Base-by-base conservation (phyloP, 2,329 filamentous ascomycete genomes). In the Xylariaceae sp. region DNA sequence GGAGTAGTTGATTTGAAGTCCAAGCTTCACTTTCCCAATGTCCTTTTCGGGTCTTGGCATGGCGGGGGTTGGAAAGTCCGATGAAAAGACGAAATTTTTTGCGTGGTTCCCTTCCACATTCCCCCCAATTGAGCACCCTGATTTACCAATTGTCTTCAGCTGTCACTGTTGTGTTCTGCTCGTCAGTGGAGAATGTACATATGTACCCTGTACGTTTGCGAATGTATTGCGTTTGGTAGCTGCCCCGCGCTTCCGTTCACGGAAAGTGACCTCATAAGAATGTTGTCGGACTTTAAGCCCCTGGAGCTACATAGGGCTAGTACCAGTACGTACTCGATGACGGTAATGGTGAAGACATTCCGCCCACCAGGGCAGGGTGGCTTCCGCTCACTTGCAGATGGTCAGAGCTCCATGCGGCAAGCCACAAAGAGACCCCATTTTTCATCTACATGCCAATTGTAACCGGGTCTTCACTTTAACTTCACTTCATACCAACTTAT, bases 141-240 rank as follows among this genome's bases (percentile, higher is more conserved):
- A 6, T 23, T 21, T 12, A 43, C n/a, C 41, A 43, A 21, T 14
- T 43, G 41, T n/a, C 19, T 6, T 4, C 41, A 37, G 32, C 32
- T 37, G 71, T 2, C 70, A 70, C 10, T 69, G 72, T 29, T 61
- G 68, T 0, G n/a, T n/a, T n/a, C n/a, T n/a, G n/a, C n/a, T n/a
- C n/a, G n/a, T n/a, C n/a, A n/a, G 65, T 60, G 0, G 70, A 72
- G 54, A 73, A 72, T 64, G 67, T 69, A n/a, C n/a, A n/a, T n/a
- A n/a, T n/a, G n/a, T n/a, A n/a, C 9, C 32, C 32, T 37, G 32
- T 10, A 37, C 32, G 32, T 37, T 37, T 37, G 32, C 32, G 32
- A 26, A 3, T 16, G 32, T 12, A 3, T 37, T 16, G 9, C 6
- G 32, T 37, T 16, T 37, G 6, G 32, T 7, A 37, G 3, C 9